phyloP scores from a whole-genome alignment of 305 asterid species.

The Fraxinus xanthoxyloides region DNA sequence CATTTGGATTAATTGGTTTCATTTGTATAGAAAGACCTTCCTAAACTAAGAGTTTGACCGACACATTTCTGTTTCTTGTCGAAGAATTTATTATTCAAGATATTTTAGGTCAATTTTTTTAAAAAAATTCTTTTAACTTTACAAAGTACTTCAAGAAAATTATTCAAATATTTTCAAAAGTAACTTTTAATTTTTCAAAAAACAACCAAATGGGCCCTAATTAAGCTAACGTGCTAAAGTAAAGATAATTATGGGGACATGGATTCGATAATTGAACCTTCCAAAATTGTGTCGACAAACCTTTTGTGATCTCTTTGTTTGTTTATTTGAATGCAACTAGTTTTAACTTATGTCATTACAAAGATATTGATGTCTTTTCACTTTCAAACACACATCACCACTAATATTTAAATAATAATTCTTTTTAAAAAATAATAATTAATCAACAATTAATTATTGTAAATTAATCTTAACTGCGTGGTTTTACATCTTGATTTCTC shows the following conservation, averaged over 20 bases:
- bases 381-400: not conserved
- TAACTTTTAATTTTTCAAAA: not conserved
- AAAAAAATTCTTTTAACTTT: too few relatives aligned
- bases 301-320: constrained; percentile 17
- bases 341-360: not conserved
- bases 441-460: not conserved
- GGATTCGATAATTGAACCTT: constrained; percentile 21
- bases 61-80: too few relatives aligned
- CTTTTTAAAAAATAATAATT: too few relatives aligned
- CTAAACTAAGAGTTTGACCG: not conserved
- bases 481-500: not conserved
- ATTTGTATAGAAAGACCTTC: not conserved
- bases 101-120: not conserved
- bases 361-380: not conserved
- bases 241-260: not conserved
- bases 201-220: not conserved
- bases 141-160: too few relatives aligned
- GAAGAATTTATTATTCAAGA: not conserved
- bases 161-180: too few relatives aligned
- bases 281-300: constrained; percentile 17
- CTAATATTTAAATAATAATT: constrained; percentile 9
- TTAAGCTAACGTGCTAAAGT: constrained; percentile 2
- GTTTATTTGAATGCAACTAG: constrained; percentile 21
- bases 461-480: not conserved
- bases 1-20: not conserved